Conservation (phyloP, 2,329 filamentous ascomycete genomes). For the Plectosphaerella cucumerina region DNA sequence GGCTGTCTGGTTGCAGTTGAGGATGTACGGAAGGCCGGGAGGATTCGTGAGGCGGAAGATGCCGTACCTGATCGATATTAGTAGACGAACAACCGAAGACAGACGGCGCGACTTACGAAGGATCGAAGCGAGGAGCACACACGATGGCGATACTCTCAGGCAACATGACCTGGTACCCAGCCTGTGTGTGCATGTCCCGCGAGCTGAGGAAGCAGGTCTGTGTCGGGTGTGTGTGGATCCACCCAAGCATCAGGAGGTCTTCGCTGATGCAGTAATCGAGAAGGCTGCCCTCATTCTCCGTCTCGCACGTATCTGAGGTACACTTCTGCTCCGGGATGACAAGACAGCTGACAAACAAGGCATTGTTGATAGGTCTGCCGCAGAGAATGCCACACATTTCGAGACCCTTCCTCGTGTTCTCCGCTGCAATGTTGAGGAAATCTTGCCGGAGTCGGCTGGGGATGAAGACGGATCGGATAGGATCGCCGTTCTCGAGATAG, state of each 20-base stretch:
- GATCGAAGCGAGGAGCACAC: constrained; percentile 77
- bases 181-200: constrained; percentile 87
- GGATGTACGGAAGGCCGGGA: constrained; percentile 79
- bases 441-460: constrained; percentile 67
- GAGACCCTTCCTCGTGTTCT: constrained; percentile 76
- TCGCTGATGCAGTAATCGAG: constrained; percentile 87
- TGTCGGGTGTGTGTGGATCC: constrained; percentile 97
- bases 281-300: constrained; percentile 76
- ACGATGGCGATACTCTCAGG: constrained; percentile 96
- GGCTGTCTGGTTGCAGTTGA: constrained; percentile 71
- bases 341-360: constrained; percentile 83
- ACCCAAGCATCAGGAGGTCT: constrained; percentile 82
- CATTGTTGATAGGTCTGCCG: constrained; percentile 86
- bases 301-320: constrained; percentile 93
- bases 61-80: constrained; percentile 61
- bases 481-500: constrained; percentile 83
- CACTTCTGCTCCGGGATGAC: constrained; percentile 88
- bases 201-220: constrained; percentile 99
- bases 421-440: constrained; percentile 70
- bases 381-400: constrained; percentile 96
- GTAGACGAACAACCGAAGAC: background rate
- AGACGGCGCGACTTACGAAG: constrained; percentile 55
- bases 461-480: constrained; percentile 83
- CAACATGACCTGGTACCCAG: constrained; percentile 93
- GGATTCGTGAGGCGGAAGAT: constrained; percentile 93